Conservation (phyloP, 164 flowering plant genomes). For the Aristolochia californica region DNA sequence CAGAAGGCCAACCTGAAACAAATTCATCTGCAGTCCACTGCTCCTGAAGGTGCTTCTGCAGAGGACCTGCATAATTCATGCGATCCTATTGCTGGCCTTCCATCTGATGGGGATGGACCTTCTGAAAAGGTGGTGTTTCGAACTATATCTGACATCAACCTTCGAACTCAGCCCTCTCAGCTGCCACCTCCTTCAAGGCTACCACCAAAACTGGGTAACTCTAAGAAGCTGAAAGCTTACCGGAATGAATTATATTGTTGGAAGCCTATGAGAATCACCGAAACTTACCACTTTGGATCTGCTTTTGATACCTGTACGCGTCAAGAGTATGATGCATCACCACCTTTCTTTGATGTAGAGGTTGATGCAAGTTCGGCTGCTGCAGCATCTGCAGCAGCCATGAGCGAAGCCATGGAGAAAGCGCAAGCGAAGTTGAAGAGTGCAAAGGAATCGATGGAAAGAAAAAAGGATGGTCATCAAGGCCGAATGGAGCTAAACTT, state of each 20-base stretch:
- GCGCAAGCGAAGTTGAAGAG: constrained; percentile 50
- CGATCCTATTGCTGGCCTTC: not conserved
- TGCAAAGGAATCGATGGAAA: constrained; percentile 46
- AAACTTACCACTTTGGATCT: too few species aligned
- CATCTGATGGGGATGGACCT: constrained; percentile 15
- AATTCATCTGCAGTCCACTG: not conserved
- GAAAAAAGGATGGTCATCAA: constrained; percentile 30
- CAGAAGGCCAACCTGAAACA: not conserved
- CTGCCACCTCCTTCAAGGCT: constrained; percentile 82
- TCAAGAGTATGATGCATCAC: constrained; percentile 15
- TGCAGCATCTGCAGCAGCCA: constrained; percentile 50
- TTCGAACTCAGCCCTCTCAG: constrained; percentile 57
- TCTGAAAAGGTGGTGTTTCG: constrained; percentile 22
- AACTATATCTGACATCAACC: constrained; percentile 53
- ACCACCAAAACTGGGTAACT: constrained; percentile 37
- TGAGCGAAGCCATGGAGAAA: constrained; percentile 60
- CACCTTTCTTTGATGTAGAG: constrained; percentile 60
- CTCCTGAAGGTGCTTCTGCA: not conserved
- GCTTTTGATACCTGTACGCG: too few species aligned
- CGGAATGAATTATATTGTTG: constrained; percentile 11
- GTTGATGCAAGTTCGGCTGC: constrained; percentile 67
- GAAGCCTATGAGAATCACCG: constrained; percentile 12
- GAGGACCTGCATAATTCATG: not conserved
- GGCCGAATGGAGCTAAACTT: constrained; percentile 17
- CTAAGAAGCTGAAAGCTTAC: too few species aligned